Percentiles rank a stretch among this genome's conserved stretches.
Evolutionary conservation across 441 rosid genomes (phyloP).

Genomic region (Erysimum cheiri): DNA sequence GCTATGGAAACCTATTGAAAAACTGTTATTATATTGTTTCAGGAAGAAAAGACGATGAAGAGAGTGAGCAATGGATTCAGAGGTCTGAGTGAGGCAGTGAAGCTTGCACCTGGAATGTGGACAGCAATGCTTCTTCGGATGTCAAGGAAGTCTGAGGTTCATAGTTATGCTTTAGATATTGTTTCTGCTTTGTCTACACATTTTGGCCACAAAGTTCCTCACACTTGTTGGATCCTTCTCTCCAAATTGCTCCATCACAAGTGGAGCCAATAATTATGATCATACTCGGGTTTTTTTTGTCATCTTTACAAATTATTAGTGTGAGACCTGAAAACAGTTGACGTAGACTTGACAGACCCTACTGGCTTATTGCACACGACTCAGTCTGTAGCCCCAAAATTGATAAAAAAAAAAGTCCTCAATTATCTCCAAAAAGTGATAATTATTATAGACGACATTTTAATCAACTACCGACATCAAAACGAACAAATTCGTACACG

Average conservation of each 20-base stretch:
- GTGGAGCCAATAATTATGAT: constrained; percentile 6
- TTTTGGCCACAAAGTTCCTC: constrained; percentile 60
- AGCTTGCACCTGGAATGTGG: constrained; percentile 88
- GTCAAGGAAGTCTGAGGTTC: constrained; percentile 67
- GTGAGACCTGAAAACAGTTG: too few species aligned
- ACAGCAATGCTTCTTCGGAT: constrained; percentile 74
- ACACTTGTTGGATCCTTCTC: constrained; percentile 61
- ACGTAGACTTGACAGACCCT: too few species aligned
- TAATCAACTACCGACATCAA: too few species aligned
- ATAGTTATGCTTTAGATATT: constrained; percentile 58
- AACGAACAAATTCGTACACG: too few species aligned
- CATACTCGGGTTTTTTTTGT: not conserved
- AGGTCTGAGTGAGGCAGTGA: constrained; percentile 61
- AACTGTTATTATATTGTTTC: not conserved
- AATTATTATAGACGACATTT: too few species aligned
- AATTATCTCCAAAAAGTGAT: too few species aligned
- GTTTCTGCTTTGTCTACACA: constrained; percentile 59
- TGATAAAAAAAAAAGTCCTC: too few species aligned
- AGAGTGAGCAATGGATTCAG: constrained; percentile 70
- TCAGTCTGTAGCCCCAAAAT: too few species aligned
- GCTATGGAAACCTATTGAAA: too few species aligned
- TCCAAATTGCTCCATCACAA: constrained; percentile 66
- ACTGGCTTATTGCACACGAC: too few species aligned
- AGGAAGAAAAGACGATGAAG: constrained; percentile 55
- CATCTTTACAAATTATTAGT: too few species aligned